Base-by-base conservation (phyloP, 2,329 filamentous ascomycete species). In the Ceratocystis eucalypticola region DNA sequence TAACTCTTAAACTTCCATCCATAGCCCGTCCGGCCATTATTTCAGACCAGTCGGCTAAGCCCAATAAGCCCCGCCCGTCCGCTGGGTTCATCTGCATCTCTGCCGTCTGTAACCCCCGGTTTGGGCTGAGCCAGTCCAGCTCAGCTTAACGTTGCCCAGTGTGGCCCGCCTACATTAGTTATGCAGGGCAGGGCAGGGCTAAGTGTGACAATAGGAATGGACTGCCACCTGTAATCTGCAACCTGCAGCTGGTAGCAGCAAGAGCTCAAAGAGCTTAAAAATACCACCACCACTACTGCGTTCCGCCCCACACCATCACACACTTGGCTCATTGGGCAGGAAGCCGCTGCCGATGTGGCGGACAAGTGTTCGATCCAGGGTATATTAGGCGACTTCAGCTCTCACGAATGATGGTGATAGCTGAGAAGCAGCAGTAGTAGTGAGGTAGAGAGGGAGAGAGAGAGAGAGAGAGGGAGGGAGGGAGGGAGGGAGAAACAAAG, bases 291-390 rank as follows among this genome's bases (percentile, higher is more conserved):
- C 12, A 55, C 8, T 25, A 30, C 20, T 30, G 50, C 22, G 25
- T 41, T 12, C 37, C 3, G 10, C 20, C 22, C 50, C 50, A 55
- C 50, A 25, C 25, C 37, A 48, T 22, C 15, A 25, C 3, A 55
- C 25, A 25, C 50, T 22, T 25, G 50, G n/a, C 12, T 55, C 50
- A 55, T 25, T 25, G 25, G n/a, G 25, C 20, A 25, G 12, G 50
- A 15, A 55, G 12, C 20, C 50, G 15, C 20, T 22, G 25, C 50
- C 50, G 41, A 62, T 44, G 61, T 62, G 61, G 61, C 61, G 46
- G 61, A 62, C 37, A 62, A 62, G 61, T 45, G 50, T 55, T 55
- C 20, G 50, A 55, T 55, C 20, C 25, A 25, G 20, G 20, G 50
- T 55, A 28, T 22, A 25, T 55, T 55, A 28, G 50, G 50, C 50